Conservation (phyloP, 192 early-diverging fungal species). For the Coemansia reversa region DNA sequence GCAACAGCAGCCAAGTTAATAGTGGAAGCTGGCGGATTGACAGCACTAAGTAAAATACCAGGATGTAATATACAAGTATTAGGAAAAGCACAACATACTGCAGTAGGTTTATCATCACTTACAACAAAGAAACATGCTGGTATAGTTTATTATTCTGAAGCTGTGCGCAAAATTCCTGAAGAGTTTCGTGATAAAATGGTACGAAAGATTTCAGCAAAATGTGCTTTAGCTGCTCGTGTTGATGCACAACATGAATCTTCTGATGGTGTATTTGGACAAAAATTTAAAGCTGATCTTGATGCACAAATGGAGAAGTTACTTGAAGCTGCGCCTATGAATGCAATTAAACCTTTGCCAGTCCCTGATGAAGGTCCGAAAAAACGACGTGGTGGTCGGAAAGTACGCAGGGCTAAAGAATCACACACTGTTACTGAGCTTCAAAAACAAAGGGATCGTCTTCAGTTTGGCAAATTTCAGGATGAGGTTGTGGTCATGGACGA, state of each 20-base stretch:
- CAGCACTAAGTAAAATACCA: conserved; percentile 82
- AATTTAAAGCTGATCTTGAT: conserved; percentile 77
- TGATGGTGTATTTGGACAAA: conserved; percentile 73
- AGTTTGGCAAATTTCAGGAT: conserved; percentile 89
- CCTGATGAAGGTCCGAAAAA: conserved; percentile 91
- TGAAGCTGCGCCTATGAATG: conserved; percentile 83
- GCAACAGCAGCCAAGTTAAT: conserved; percentile 88
- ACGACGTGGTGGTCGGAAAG: conserved; percentile 85
- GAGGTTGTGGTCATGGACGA: conserved; percentile 82
- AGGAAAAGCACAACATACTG: conserved; percentile 36
- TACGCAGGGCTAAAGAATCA: conserved; percentile 78
- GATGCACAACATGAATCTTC: conserved; percentile 68
- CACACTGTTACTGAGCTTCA: conserved; percentile 83
- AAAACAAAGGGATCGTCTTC: conserved; percentile 86
- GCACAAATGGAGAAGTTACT: conserved; percentile 82
- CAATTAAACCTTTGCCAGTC: conserved; percentile 85
- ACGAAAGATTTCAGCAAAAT: conserved; percentile 81
- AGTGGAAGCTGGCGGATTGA: conserved; percentile 86
- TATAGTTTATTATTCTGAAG: conserved; percentile 74
- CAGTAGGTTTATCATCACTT: conserved; percentile 30
- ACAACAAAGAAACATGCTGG: conserved; percentile 75
- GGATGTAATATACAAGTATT: conserved; percentile 85
- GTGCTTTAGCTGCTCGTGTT: conserved; percentile 81
- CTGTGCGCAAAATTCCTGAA: conserved; percentile 64
- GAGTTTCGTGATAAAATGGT: conserved; percentile 79